Evolutionary conservation across 768 basidiomycete genomes (phyloP).

Genomic region (Amanita rimosa): DNA sequence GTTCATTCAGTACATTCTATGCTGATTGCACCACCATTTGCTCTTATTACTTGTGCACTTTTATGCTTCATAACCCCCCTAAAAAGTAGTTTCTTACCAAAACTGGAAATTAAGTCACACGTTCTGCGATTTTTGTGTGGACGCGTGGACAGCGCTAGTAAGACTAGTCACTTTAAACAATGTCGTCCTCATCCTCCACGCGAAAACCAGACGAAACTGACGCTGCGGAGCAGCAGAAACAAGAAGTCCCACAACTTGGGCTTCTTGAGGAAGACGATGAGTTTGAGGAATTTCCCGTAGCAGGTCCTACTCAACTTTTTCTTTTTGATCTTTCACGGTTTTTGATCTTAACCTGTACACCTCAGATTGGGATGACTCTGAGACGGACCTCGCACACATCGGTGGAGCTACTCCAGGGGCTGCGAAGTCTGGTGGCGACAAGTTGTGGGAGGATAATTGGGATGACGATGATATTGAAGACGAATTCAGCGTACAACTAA

Average conservation of each 20-base stretch:
- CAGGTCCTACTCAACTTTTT: constrained; percentile 30
- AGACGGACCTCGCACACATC: constrained; percentile 74
- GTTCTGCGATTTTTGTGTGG: background rate
- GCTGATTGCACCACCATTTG: background rate
- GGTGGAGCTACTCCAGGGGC: constrained; percentile 63
- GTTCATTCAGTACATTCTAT: background rate
- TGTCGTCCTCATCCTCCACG: constrained; percentile 31
- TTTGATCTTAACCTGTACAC: background rate
- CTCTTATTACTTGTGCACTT: background rate
- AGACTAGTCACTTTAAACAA: background rate
- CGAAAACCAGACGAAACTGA: constrained; percentile 30
- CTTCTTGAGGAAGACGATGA: constrained; percentile 97
- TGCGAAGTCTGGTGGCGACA: constrained; percentile 74
- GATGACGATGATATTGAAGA: constrained; percentile 99
- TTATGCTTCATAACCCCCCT: constrained; percentile 3
- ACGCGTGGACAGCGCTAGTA: too few species aligned
- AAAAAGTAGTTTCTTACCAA: background rate
- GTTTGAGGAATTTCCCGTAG: constrained; percentile 86
- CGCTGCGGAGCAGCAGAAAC: constrained; percentile 28
- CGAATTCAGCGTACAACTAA: constrained; percentile 89
- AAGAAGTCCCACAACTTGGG: constrained; percentile 58
- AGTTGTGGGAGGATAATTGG: constrained; percentile 99
- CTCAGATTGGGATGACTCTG: constrained; percentile 79
- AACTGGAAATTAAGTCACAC: background rate
- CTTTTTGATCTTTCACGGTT: too few species aligned